phyloP scores from a whole-genome alignment of 495 filamentous ascomycete genomes.

The Cenococcum geophilum region DNA sequence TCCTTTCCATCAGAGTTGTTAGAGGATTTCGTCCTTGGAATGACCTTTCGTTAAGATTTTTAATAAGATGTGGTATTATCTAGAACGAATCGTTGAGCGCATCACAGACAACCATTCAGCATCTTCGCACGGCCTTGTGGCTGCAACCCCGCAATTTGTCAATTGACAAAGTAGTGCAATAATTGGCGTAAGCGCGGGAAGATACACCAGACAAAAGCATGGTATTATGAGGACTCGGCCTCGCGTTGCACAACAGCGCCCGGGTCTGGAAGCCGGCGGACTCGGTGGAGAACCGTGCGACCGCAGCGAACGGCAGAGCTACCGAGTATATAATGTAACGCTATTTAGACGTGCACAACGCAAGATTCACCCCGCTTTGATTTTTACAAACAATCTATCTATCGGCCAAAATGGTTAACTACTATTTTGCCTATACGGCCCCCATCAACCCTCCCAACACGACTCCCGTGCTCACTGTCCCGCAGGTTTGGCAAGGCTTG shows the following conservation, averaged over 20 bases:
- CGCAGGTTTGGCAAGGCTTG: conserved; percentile 49
- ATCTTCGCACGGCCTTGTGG: too few species aligned
- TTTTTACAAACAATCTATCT: background rate
- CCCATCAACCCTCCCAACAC: conserved; percentile 47
- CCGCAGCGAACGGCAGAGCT: background rate
- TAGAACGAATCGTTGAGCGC: too few species aligned
- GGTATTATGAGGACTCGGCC: background rate
- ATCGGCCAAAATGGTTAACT: conserved; percentile 32
- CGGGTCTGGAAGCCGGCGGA: background rate
- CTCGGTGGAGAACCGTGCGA: background rate
- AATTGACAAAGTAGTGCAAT: too few species aligned
- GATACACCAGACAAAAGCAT: background rate
- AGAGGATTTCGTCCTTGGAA: too few species aligned
- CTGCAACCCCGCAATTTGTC: too few species aligned
- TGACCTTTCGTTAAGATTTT: too few species aligned
- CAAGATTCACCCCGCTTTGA: background rate
- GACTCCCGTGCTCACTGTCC: conserved; percentile 39
- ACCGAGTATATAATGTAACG: too few species aligned
- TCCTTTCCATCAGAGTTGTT: too few species aligned
- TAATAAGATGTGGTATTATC: too few species aligned
- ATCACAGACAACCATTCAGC: too few species aligned
- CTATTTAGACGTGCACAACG: too few species aligned
- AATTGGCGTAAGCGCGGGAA: too few species aligned
- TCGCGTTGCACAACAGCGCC: background rate
- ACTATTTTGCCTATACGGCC: conserved; percentile 47